Base-by-base conservation (phyloP, 192 early-diverging fungal species). In the Coemansia sp. region DNA sequence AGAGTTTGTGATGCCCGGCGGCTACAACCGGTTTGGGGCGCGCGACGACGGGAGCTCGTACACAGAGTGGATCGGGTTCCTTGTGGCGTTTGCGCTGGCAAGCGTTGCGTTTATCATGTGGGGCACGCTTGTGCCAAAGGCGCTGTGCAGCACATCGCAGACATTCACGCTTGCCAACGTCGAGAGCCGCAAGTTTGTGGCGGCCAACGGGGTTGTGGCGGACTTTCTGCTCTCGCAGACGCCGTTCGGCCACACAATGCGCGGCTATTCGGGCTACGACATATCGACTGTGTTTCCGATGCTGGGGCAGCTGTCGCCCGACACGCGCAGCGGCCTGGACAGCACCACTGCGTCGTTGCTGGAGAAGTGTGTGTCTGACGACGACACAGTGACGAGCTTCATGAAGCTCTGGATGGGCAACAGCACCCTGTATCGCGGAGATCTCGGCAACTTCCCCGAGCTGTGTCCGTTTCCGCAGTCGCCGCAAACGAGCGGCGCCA, bases 31-130 rank as follows among this genome's bases (percentile, higher is more conserved):
- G 30, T 74, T 80, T 63, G 77, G 77, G 36, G 31, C 52, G 57
- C 62, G 71, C 25, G 72, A 67, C 25, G 72, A 67, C 36, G 57
- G 53, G 22, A 55, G 66, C 61, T 52, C 64, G 15, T 70, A 67
- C 38, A 69, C 61, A 17, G 71, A 74, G 41, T 72, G 57, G 8
- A 59, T 80, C 23, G 72, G 67, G 4, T 80, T 74, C 50, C 53
- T 80, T 48, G 55, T 74, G 20, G 72, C 72, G 31, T 79, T 79
- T 54, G 71, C 59, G 55, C 56, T 79, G 55, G 71, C 71, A 40
- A 79, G 70, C 61, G 76, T 79, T 1, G 71, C 68, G 48, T 74
- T 79, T 28, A 79, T 65, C 40, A 62, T 79, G 70, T 80, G 77
- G 77, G 77, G 71, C 31, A 74, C 68, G 13, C 68, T 80, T 40